Percentiles rank a stretch among this genome's conserved stretches.
Evolutionary conservation across 768 basidiomycete species (phyloP).

Genomic region (Lactarius akahatsu): DNA sequence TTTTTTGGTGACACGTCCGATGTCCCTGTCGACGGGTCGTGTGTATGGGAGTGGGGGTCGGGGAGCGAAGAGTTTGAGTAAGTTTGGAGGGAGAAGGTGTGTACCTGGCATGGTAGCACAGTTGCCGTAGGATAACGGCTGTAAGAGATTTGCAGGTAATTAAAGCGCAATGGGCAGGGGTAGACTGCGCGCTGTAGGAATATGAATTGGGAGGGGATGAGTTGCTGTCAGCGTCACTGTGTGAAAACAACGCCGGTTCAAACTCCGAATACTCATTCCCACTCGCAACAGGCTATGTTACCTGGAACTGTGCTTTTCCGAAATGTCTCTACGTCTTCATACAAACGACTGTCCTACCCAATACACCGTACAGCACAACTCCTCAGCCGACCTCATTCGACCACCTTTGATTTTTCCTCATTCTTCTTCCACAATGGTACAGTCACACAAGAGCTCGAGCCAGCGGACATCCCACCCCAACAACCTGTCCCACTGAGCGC

Average conservation of each 20-base stretch:
- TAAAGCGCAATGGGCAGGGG: conserved; percentile 10
- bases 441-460: background rate
- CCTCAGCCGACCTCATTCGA: conserved; percentile 14
- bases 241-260: background rate
- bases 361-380: conserved; percentile 21
- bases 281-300: conserved; percentile 17
- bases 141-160: conserved; percentile 6
- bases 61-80: conserved; percentile 95
- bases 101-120: conserved; percentile 57
- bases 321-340: too few relatives aligned
- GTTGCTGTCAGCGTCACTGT: background rate
- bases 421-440: conserved; percentile 23
- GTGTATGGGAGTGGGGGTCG: conserved; percentile 86
- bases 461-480: conserved; percentile 4
- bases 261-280: background rate
- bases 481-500: conserved; percentile 26
- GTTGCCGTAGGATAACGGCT: conserved; percentile 3
- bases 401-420: conserved; percentile 20
- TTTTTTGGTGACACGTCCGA: conserved; percentile 69
- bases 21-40: conserved; percentile 82
- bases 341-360: too few relatives aligned
- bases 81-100: conserved; percentile 90
- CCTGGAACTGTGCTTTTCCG: background rate
- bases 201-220: too few relatives aligned
- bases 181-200: conserved; percentile 13